A percentile compares a stretch with the other conserved stretches of the same genome.
phyloP scores from a whole-genome alignment of 2,329 filamentous ascomycete genomes.

The Fusarium sp. region DNA sequence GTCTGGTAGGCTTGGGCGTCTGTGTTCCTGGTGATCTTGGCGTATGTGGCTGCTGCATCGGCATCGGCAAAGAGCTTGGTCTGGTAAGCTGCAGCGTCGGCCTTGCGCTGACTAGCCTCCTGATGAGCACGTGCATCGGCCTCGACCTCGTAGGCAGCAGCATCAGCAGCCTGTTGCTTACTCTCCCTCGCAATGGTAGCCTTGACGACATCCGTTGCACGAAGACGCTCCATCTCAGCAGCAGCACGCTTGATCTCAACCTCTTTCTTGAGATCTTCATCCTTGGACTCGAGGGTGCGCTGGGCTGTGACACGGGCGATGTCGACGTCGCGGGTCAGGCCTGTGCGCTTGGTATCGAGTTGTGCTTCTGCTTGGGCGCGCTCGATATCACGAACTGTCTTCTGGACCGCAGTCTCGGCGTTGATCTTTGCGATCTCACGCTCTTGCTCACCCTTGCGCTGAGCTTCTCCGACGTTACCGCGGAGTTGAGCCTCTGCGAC shows the following conservation, averaged over 20 bases:
- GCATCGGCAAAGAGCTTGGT: conserved; percentile 57
- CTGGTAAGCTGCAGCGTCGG: conserved; percentile 63
- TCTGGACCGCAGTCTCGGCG: conserved; percentile 83
- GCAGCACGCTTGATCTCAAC: conserved; percentile 81
- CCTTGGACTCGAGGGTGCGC: conserved; percentile 76
- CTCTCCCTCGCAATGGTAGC: conserved; percentile 75
- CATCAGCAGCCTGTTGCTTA: conserved; percentile 74
- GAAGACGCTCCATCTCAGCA: conserved; percentile 82
- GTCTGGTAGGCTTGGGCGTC: conserved; percentile 63
- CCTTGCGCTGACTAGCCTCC: conserved; percentile 61
- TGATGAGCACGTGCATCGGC: conserved; percentile 67
- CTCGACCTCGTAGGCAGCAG: conserved; percentile 70
- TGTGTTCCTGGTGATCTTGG: conserved; percentile 61
- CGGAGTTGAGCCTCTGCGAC: conserved; percentile 71
- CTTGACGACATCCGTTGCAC: conserved; percentile 81
- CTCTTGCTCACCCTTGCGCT: conserved; percentile 82
- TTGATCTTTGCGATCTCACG: conserved; percentile 90
- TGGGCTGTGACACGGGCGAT: conserved; percentile 78
- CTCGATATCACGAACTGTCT: conserved; percentile 85
- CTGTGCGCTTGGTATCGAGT: conserved; percentile 76
- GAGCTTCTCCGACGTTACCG: conserved; percentile 79
- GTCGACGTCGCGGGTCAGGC: conserved; percentile 77
- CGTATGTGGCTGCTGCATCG: conserved; percentile 55
- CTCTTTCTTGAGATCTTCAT: conserved; percentile 81
- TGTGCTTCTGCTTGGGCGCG: conserved; percentile 81